These are phyloP conservation scores for Thymus mandschuricus DNA, from an alignment of 257 asterid species.

Conservation along the genomic window DNA sequence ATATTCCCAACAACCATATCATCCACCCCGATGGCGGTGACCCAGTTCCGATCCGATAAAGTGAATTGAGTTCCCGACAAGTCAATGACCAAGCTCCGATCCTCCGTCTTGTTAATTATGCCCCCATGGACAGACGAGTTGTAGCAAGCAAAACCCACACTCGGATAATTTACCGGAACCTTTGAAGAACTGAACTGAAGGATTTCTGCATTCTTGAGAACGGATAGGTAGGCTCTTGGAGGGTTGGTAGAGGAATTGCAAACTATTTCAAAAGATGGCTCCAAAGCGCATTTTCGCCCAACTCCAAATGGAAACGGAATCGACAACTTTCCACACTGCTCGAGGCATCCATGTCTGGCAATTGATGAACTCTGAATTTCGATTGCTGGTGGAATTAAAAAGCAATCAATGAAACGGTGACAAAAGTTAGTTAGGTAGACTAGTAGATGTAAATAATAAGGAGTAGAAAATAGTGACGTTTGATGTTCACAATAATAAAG, in stretches of 20 bases:
- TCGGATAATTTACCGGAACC: background rate
- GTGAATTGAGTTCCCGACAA: background rate
- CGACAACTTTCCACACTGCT: no score
- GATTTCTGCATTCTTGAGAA: background rate
- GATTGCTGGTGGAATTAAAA: no score
- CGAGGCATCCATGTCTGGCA: background rate
- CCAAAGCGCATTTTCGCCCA: background rate
- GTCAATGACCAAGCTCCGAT: background rate
- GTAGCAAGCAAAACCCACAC: background rate
- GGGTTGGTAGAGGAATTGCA: conserved; percentile 3
- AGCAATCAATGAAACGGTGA: no score
- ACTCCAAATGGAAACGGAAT: background rate
- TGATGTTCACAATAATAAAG: no score
- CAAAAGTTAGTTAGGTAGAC: no score
- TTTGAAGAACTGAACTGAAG: background rate
- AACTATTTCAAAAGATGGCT: background rate
- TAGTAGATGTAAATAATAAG: no score
- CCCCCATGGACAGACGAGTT: background rate
- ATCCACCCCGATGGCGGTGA: background rate
- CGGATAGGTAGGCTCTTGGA: background rate
- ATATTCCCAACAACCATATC: background rate
- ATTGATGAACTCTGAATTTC: no score
- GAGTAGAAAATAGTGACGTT: no score
- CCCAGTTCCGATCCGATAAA: background rate
- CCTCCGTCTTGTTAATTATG: background rate